Percentiles rank a stretch among this genome's conserved stretches.
These are phyloP conservation scores for Rhodomyrtus psidioides DNA, from an alignment of 441 rosid species.

Conservation along the genomic window DNA sequence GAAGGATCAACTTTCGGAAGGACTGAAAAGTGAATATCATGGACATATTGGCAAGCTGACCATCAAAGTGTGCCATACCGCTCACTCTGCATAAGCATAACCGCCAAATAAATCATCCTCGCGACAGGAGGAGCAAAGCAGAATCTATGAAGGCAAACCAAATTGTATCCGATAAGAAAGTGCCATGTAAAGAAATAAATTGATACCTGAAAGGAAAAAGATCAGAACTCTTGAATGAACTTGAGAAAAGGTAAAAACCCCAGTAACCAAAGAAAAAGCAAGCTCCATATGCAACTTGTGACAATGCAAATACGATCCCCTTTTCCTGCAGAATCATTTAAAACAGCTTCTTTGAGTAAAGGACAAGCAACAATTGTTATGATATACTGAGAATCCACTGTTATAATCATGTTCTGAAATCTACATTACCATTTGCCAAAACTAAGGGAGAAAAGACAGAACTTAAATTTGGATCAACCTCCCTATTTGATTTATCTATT, in stretches of 20 bases:
- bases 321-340: constrained; percentile 35
- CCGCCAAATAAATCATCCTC: neutral
- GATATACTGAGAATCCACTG: neutral
- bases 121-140: neutral
- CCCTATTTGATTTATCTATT: neutral
- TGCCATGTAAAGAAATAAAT: neutral
- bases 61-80: constrained; percentile 42
- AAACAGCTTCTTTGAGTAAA: neutral
- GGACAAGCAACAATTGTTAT: neutral
- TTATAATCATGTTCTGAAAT: neutral
- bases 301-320: constrained; percentile 54
- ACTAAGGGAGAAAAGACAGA: neutral
- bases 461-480: neutral
- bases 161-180: neutral
- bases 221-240: constrained; percentile 32
- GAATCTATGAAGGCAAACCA: neutral
- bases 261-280: constrained; percentile 75
- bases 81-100: constrained; percentile 40
- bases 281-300: constrained; percentile 84
- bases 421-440: neutral
- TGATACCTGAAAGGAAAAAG: constrained; percentile 84
- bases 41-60: constrained; percentile 78
- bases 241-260: constrained; percentile 61
- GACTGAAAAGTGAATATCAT: constrained; percentile 79
- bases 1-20: constrained; percentile 78